phyloP scores from a whole-genome alignment of 495 filamentous ascomycete species.

The Mytilinidion resinicola region DNA sequence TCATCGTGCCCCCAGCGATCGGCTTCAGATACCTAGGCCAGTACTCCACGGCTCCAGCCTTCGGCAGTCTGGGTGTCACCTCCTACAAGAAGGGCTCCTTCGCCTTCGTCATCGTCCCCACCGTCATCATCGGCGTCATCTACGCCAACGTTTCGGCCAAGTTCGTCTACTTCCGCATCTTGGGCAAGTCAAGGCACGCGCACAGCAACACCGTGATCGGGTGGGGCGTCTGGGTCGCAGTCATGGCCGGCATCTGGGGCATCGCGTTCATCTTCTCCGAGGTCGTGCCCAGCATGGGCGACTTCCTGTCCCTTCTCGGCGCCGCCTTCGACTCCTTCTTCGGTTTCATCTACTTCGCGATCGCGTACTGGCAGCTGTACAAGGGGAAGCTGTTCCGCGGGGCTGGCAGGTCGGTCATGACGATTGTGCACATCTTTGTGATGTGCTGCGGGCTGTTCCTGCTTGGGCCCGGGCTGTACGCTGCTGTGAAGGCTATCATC shows the following conservation, averaged over 20 bases:
- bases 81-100: constrained; percentile 43
- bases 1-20: constrained; percentile 46
- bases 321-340: constrained; percentile 31
- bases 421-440: constrained; percentile 40
- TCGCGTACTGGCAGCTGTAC: constrained; percentile 48
- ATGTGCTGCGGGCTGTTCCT: constrained; percentile 43
- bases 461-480: constrained; percentile 48
- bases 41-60: constrained; percentile 46
- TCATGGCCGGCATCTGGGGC: constrained; percentile 40
- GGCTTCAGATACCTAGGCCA: constrained; percentile 47
- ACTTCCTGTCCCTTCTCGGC: constrained; percentile 19
- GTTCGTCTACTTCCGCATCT: constrained; percentile 39
- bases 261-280: constrained; percentile 43
- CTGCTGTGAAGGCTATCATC: constrained; percentile 49
- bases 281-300: constrained; percentile 39
- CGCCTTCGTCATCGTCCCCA: constrained; percentile 37
- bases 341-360: constrained; percentile 43
- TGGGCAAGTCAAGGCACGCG: constrained; percentile 40
- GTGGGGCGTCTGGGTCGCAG: constrained; percentile 41
- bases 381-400: constrained; percentile 34
- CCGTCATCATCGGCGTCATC: constrained; percentile 43
- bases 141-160: constrained; percentile 46
- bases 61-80: constrained; percentile 41
- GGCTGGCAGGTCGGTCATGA: constrained; percentile 34
- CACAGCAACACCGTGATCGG: constrained; percentile 43